Evolutionary conservation across 108 stramenopile species (phyloP).

Genomic region (Pelagomonas calceolata): DNA sequence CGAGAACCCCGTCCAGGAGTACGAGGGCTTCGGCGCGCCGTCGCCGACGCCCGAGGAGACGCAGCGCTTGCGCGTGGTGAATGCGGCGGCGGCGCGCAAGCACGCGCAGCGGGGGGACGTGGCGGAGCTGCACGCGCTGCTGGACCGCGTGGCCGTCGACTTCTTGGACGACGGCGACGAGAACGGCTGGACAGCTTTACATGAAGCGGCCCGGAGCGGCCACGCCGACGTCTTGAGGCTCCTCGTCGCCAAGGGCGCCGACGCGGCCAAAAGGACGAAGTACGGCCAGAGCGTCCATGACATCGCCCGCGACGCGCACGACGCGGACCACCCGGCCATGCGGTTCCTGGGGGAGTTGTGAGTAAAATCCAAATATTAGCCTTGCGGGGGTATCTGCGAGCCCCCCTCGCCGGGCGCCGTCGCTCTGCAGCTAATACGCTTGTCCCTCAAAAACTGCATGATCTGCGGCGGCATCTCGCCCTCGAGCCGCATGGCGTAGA

Average conservation of each 20-base stretch:
- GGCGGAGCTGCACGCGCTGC: neutral
- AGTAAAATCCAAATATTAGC: too few species aligned
- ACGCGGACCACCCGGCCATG: too few species aligned
- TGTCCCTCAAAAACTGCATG: neutral
- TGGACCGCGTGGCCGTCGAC: neutral
- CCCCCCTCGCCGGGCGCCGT: too few species aligned
- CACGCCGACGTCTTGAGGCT: neutral
- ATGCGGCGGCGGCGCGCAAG: neutral
- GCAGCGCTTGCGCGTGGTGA: neutral
- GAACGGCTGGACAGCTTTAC: neutral
- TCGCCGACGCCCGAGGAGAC: too few species aligned
- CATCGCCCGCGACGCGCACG: too few species aligned
- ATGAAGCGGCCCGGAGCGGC: neutral
- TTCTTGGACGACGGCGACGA: neutral
- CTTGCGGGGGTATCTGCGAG: too few species aligned
- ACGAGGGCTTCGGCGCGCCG: neutral
- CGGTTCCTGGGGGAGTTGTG: too few species aligned
- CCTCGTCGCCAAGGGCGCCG: neutral
- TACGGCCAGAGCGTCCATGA: too few species aligned
- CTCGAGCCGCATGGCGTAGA: conserved; percentile 32
- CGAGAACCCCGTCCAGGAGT: neutral
- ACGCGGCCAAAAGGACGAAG: neutral
- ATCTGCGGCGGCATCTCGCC: conserved; percentile 22
- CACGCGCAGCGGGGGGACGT: neutral
- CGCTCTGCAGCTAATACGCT: neutral